Conservation (phyloP, 2,329 filamentous ascomycete genomes). For the Scolecobasidium constrictum region DNA sequence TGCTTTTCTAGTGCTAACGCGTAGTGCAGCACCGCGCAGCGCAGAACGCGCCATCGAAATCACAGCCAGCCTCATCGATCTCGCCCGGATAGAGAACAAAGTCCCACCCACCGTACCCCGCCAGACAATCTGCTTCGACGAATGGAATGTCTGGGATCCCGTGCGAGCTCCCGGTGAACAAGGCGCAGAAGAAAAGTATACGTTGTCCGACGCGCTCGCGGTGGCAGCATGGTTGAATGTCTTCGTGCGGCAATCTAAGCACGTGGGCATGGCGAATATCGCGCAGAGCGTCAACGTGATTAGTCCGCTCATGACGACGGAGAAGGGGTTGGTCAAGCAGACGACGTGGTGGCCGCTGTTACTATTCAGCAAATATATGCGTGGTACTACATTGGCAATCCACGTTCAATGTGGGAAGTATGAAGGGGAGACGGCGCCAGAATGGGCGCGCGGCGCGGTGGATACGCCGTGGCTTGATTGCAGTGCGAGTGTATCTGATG, state of each 20-base stretch:
- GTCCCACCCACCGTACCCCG: constrained; percentile 48
- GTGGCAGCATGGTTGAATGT: constrained; percentile 67
- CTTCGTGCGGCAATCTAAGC: constrained; percentile 59
- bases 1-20: too few species aligned
- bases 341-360: constrained; percentile 66
- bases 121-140: constrained; percentile 69
- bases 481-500: constrained; percentile 47
- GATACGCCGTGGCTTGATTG: constrained; percentile 63
- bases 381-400: constrained; percentile 55
- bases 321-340: constrained; percentile 54
- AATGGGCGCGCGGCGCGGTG: constrained; percentile 53
- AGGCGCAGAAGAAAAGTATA: constrained; percentile 63
- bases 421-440: constrained; percentile 53
- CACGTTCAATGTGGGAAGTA: constrained; percentile 56
- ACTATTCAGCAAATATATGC: constrained; percentile 62
- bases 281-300: constrained; percentile 73
- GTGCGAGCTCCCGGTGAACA: constrained; percentile 57
- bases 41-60: constrained; percentile 68
- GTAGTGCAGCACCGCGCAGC: constrained; percentile 46
- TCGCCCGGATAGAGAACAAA: constrained; percentile 59
- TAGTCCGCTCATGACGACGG: constrained; percentile 61
- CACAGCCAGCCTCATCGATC: constrained; percentile 56
- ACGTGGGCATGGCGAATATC: constrained; percentile 69
- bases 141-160: constrained; percentile 79
- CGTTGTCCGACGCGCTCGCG: constrained; percentile 64